Percentiles rank a stretch among this genome's conserved stretches.
These are phyloP conservation scores for Conoideocrella luteorostrata DNA, from an alignment of 2,329 filamentous ascomycete genomes.

Conservation along the genomic window DNA sequence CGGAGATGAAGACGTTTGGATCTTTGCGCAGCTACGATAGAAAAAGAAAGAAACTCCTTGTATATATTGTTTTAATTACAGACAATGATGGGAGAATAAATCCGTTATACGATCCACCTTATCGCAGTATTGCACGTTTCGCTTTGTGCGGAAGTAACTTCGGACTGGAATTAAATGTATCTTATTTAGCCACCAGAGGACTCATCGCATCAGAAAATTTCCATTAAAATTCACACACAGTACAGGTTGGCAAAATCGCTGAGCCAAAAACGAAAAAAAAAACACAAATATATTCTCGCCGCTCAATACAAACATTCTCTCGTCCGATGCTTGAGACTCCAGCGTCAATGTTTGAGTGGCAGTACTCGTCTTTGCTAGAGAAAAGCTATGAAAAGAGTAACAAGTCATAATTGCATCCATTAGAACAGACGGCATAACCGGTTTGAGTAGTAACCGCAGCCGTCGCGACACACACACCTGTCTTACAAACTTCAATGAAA, in stretches of 20 bases:
- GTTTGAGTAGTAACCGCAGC: conserved; percentile 2
- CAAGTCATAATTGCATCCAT: conserved; percentile 6
- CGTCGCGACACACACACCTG: neutral
- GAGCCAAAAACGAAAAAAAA: no score
- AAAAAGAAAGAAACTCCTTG: no score
- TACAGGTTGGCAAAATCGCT: no score
- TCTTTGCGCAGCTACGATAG: no score
- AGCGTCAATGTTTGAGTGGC: neutral
- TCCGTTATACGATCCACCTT: no score
- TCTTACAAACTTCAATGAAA: conserved; percentile 2
- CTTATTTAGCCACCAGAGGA: no score
- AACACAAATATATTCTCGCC: neutral
- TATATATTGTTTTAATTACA: neutral
- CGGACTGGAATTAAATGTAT: no score
- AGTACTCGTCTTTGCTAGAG: neutral
- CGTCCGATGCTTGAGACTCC: neutral
- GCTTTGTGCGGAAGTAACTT: no score
- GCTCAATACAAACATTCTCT: neutral
- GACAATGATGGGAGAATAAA: neutral
- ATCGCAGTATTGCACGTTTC: no score
- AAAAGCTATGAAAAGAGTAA: neutral
- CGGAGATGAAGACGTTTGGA: conserved; percentile 20
- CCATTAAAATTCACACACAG: no score
- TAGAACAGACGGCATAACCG: conserved; percentile 4
- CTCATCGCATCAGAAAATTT: no score